A percentile compares a stretch with the other conserved stretches of the same genome.
phyloP scores from a whole-genome alignment of 306 rosid genomes.

The Vachellia collinsii region DNA sequence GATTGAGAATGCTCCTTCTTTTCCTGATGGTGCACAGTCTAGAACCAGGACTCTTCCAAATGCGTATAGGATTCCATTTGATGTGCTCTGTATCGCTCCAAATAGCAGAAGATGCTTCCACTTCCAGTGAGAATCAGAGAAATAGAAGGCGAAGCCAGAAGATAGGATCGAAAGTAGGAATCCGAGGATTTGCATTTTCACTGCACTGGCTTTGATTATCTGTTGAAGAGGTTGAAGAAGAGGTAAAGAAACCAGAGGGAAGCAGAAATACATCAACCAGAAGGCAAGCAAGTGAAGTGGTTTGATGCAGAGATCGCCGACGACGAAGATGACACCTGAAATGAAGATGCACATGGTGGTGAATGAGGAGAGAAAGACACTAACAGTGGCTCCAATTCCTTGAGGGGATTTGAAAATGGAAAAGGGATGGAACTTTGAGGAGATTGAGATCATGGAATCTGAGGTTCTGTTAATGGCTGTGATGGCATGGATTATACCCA shows the following conservation, averaged over 20 bases:
- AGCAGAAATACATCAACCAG: conserved; percentile 71
- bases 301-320: conserved; percentile 65
- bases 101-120: conserved; percentile 45
- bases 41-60: conserved; percentile 66
- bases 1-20: conserved; percentile 66
- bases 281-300: conserved; percentile 59
- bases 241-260: conserved; percentile 67
- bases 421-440: conserved; percentile 39
- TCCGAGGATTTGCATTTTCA: conserved; percentile 73
- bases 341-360: conserved; percentile 71
- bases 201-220: conserved; percentile 45
- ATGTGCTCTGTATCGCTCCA: conserved; percentile 64
- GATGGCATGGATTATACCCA: conserved; percentile 64
- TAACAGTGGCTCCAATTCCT: conserved; percentile 57
- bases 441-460: conserved; percentile 5
- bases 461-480: conserved; percentile 41
- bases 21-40: conserved; percentile 62
- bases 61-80: conserved; percentile 61
- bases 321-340: conserved; percentile 57
- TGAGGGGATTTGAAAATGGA: conserved; percentile 58
- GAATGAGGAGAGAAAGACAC: conserved; percentile 60
- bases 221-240: conserved; percentile 59
- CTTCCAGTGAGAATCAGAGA: conserved; percentile 45
- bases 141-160: conserved; percentile 65
- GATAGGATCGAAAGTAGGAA: conserved; percentile 53